phyloP scores from a whole-genome alignment of 139 green algal species.

The Coelastrella sp. region DNA sequence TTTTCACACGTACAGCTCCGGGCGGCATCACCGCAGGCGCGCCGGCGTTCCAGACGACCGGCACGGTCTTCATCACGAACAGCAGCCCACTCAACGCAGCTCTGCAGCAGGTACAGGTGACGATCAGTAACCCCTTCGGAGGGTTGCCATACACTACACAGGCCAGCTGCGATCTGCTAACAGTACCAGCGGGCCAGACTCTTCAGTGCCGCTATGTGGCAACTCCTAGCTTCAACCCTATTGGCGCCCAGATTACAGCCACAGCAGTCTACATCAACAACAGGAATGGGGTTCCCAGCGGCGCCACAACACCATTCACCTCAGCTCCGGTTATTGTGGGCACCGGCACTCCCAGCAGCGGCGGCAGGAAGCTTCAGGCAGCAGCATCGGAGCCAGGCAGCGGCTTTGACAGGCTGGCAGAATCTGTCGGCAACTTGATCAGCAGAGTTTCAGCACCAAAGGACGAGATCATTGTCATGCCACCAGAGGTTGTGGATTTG shows the following conservation, averaged over 20 bases:
- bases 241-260: constrained; percentile 26
- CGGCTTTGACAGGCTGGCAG: neutral
- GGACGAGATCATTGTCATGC: neutral
- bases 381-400: neutral
- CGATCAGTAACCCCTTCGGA: constrained; percentile 42
- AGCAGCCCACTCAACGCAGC: constrained; percentile 28
- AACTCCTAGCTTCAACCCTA: constrained; percentile 45
- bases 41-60: constrained; percentile 31
- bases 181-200: constrained; percentile 32
- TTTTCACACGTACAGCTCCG: constrained; percentile 40
- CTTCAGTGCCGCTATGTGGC: constrained; percentile 37
- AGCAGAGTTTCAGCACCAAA: neutral
- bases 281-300: constrained; percentile 35
- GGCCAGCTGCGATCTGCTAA: constrained; percentile 33
- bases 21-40: neutral
- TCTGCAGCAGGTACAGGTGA: constrained; percentile 15
- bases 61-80: constrained; percentile 43
- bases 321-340: constrained; percentile 3
- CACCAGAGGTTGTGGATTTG: neutral
- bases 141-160: constrained; percentile 25
- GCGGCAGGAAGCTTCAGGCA: constrained; percentile 11
- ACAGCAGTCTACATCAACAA: constrained; percentile 38
- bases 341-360: neutral
- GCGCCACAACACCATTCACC: constrained; percentile 30
- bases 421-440: neutral